phyloP scores from a whole-genome alignment of 73 alveolate genomes.

The Stentor coeruleus region DNA sequence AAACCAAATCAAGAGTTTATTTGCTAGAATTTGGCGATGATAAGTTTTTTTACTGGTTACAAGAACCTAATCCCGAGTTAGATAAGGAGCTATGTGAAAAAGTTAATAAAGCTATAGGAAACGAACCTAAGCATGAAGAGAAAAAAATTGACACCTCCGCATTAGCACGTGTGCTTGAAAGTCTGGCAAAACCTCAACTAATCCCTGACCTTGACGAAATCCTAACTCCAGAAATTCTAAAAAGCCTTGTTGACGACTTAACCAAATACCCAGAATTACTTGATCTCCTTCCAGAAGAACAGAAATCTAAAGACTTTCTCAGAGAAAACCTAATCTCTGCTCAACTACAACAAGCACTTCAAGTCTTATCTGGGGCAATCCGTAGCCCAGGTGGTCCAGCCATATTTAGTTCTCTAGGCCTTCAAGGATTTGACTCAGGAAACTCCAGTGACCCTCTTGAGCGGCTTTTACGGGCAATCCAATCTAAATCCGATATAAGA shows the following conservation, averaged over 20 bases:
- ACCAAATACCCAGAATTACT: not conserved
- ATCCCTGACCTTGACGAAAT: constrained; percentile 14
- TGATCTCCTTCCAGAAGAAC: constrained; percentile 60
- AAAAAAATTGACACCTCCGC: not conserved
- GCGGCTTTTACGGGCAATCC: not conserved
- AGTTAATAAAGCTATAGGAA: not conserved
- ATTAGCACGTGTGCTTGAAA: not conserved
- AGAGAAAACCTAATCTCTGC: constrained; percentile 56
- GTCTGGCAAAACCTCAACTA: not conserved
- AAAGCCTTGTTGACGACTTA: not conserved
- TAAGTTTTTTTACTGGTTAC: not conserved
- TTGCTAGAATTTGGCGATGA: constrained; percentile 6
- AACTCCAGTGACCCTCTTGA: not conserved
- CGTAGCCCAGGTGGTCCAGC: constrained; percentile 30
- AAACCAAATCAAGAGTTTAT: constrained; percentile 6
- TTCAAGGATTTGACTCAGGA: not conserved
- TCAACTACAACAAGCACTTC: constrained; percentile 46
- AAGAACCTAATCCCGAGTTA: not conserved
- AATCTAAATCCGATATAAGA: not conserved
- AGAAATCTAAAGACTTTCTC: constrained; percentile 36
- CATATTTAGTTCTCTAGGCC: constrained; percentile 6
- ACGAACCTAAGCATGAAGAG: not conserved
- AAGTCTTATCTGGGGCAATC: constrained; percentile 48
- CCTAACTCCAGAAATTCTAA: constrained; percentile 8
- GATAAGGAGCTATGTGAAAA: not conserved